A percentile compares a stretch with the other conserved stretches of the same genome.
Evolutionary conservation across 805 yeast genomes (phyloP).

Genomic region (Candida easanensis): DNA sequence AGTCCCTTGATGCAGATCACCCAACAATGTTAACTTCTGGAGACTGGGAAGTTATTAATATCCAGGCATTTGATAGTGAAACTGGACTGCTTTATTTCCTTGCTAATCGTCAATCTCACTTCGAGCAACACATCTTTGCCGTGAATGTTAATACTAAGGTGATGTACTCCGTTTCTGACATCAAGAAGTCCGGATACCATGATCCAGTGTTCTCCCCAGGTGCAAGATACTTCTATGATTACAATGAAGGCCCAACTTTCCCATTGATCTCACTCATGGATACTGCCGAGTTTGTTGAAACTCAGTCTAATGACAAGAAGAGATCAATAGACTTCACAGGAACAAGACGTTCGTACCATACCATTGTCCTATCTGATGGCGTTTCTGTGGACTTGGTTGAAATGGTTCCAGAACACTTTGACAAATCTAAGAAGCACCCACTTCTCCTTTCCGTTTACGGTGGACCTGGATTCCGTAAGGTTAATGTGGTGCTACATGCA

Average conservation of each 20-base stretch:
- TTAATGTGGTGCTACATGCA: conserved; percentile 42
- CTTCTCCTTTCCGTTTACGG: conserved; percentile 69
- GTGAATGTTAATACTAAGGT: conserved; percentile 36
- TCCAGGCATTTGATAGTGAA: conserved; percentile 44
- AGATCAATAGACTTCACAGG: conserved; percentile 21
- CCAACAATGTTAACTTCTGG: conserved; percentile 46
- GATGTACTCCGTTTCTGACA: conserved; percentile 29
- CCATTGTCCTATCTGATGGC: conserved; percentile 20
- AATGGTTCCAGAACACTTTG: conserved; percentile 56
- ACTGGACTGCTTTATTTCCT: conserved; percentile 49
- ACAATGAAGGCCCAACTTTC: conserved; percentile 24
- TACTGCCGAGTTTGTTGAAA: not conserved
- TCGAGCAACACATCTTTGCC: conserved; percentile 54
- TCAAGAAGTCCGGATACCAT: conserved; percentile 42
- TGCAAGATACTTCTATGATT: conserved; percentile 47
- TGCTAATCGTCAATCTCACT: conserved; percentile 52
- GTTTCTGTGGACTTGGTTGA: conserved; percentile 51
- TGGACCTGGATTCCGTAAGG: conserved; percentile 75
- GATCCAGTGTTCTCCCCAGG: conserved; percentile 54
- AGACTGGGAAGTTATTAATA: conserved; percentile 50
- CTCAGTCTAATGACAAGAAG: not conserved
- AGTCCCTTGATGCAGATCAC: conserved; percentile 37
- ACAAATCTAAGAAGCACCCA: conserved; percentile 51
- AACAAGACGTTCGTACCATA: conserved; percentile 19
- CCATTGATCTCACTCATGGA: conserved; percentile 19